A percentile compares a stretch with the other conserved stretches of the same genome.
These are phyloP conservation scores for Arabidopsis hybrid DNA, from an alignment of 441 rosid species.

Conservation along the genomic window DNA sequence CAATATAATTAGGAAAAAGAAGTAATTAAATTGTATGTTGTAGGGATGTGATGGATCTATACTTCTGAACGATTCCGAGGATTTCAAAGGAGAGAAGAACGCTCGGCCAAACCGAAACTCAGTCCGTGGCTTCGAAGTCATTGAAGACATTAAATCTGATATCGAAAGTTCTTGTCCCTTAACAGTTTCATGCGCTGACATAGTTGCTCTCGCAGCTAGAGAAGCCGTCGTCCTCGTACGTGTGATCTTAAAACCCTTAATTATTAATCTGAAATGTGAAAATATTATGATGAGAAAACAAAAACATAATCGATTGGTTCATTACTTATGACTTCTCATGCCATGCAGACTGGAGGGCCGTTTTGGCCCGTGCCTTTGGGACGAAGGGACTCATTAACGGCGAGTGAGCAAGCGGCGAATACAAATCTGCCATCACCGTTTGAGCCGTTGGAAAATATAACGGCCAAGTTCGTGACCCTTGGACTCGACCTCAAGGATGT, in stretches of 20 bases:
- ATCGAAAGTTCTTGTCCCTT: constrained; percentile 61
- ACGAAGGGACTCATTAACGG: constrained; percentile 66
- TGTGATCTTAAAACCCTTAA: constrained; percentile 10
- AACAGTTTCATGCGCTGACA: constrained; percentile 68
- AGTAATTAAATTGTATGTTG: constrained; percentile 9
- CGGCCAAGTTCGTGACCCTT: constrained; percentile 71
- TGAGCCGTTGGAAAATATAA: constrained; percentile 65
- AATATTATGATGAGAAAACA: background rate
- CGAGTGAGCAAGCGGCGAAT: constrained; percentile 69
- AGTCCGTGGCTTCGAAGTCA: constrained; percentile 63
- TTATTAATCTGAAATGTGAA: background rate
- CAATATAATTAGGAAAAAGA: background rate
- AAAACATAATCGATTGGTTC: background rate
- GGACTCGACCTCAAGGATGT: constrained; percentile 86
- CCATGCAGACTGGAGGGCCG: constrained; percentile 75
- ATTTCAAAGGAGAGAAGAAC: constrained; percentile 63
- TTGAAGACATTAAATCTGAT: constrained; percentile 61
- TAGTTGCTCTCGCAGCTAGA: constrained; percentile 72
- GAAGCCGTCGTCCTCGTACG: constrained; percentile 60
- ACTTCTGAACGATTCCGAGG: constrained; percentile 60
- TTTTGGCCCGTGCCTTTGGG: constrained; percentile 72
- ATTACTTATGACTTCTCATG: background rate
- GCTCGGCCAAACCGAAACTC: constrained; percentile 63
- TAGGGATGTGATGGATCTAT: constrained; percentile 70
- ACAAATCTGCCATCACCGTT: constrained; percentile 74